phyloP scores from a whole-genome alignment of 768 basidiomycete genomes.

The Gautieria morchelliformis region DNA sequence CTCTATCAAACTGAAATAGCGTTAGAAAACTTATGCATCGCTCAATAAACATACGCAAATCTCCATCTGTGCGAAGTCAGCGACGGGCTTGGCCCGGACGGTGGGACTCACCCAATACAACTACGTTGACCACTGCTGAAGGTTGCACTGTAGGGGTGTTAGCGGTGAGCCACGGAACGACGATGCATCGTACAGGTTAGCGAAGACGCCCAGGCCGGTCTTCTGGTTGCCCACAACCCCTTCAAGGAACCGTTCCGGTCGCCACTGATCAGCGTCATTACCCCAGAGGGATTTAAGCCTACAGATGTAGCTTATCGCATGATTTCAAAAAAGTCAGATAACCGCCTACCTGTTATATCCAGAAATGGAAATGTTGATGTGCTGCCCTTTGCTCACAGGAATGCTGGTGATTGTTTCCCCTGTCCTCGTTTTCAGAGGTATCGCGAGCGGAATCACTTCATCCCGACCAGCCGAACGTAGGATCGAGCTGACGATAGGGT shows the following conservation, averaged over 20 bases:
- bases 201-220: slow-evolving; percentile 13
- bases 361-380: slow-evolving; percentile 11
- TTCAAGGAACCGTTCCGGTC: slow-evolving; percentile 20
- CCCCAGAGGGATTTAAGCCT: slow-evolving; percentile 22
- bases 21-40: too few relatives aligned
- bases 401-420: slow-evolving; percentile 16
- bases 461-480: slow-evolving; percentile 20
- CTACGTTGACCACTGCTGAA: slow-evolving; percentile 8
- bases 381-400: slow-evolving; percentile 14
- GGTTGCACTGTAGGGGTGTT: neutral
- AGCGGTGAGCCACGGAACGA: neutral
- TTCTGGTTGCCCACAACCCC: slow-evolving; percentile 13
- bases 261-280: slow-evolving; percentile 21
- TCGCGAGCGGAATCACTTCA: slow-evolving; percentile 24
- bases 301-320: too few relatives aligned
- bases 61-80: too few relatives aligned
- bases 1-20: too few relatives aligned
- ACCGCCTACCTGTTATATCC: slow-evolving; percentile 23
- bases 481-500: slow-evolving; percentile 22
- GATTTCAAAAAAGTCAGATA: neutral
- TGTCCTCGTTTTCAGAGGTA: slow-evolving; percentile 19
- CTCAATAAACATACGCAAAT: neutral
- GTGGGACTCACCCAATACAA: too few relatives aligned
- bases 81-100: too few relatives aligned
- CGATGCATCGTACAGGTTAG: slow-evolving; percentile 12